Base-by-base conservation (phyloP, 1,139 yeast species). In the Yamadazyma atlantica region DNA sequence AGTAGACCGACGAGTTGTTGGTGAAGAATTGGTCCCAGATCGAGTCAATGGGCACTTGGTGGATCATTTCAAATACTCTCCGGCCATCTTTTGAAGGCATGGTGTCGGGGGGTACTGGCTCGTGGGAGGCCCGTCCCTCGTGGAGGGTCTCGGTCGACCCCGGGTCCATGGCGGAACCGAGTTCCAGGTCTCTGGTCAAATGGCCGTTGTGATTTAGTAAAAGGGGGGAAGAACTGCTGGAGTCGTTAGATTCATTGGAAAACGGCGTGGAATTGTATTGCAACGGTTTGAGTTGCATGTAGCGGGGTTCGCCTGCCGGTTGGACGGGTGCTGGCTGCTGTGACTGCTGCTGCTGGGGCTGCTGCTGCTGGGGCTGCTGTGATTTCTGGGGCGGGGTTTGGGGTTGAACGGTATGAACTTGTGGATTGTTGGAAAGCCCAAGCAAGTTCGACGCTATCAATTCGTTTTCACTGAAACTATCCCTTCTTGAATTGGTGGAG, bases 11-110 rank as follows among this genome's bases (percentile, higher is more conserved):
- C 10, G 15, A 30, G 26, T 42, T 39, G 33, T 47, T 42, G 27
- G 79, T 72, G 53, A 84, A 82, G 47, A 80, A 82, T 50, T 84
- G 89, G 47, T 82, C 90, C 92, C 92, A 85, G 33, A 84, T 80
- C 25, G 83, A 71, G 33, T 83, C 86, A 18, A 78, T 70, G 1
- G 90, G 86, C 33, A 82, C 75, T 50, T 80, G 84, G 48, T 73
- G 75, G 41, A 84, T 74, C 60, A 84, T 62, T 49, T 81, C 86
- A 52, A 70, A 79, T 12, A 82, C 70, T 42, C 69, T 66, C 42
- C 73, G 75, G 3, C 80, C 81, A 44, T 80, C 85, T 35, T 60
- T 60, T n/a, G 51, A 35, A 6, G 47, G 44, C 2, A 33, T 22
- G 9, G 18, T 16, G 9, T 23, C 27, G 16, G 26, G 33, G 16